These are phyloP conservation scores for Theobroma cacao DNA, from an alignment of 345 rosid species.

Conservation along the genomic window DNA sequence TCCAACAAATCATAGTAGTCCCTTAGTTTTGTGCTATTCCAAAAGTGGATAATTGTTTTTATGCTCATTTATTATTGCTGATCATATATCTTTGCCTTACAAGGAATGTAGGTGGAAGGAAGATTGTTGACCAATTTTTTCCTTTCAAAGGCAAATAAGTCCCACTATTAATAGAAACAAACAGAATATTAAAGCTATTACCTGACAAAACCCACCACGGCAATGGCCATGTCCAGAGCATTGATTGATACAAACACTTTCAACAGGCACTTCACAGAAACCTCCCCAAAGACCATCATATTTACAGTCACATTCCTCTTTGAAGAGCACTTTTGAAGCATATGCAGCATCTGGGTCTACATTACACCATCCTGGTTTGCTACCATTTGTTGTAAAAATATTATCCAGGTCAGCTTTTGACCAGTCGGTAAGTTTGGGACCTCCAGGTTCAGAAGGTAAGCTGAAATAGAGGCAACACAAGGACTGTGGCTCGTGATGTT, in stretches of 20 bases:
- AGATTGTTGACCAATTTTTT: background rate
- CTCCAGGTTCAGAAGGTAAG: constrained; percentile 59
- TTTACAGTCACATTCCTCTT: constrained; percentile 94
- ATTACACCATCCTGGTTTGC: constrained; percentile 94
- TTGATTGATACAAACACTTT: constrained; percentile 76
- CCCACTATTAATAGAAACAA: background rate
- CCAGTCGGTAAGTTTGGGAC: constrained; percentile 68
- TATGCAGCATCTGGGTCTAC: constrained; percentile 84
- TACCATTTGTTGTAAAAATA: constrained; percentile 66
- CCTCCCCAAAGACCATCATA: constrained; percentile 84
- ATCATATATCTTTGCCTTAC: background rate
- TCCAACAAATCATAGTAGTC: constrained; percentile 1
- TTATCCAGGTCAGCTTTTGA: constrained; percentile 72
- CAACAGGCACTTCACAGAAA: constrained; percentile 86
- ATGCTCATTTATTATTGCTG: background rate
- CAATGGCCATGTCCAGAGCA: constrained; percentile 89
- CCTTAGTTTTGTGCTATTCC: background rate
- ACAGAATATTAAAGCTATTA: constrained; percentile 22
- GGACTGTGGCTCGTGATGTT: constrained; percentile 8
- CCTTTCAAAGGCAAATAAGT: constrained; percentile 7
- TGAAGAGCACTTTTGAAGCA: constrained; percentile 51
- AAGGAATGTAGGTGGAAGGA: background rate
- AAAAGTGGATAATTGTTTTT: background rate
- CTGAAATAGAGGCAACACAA: constrained; percentile 37
- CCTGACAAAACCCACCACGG: constrained; percentile 97